Conservation (phyloP, 805 yeast species). For the Spencermartinsiella europaea region DNA sequence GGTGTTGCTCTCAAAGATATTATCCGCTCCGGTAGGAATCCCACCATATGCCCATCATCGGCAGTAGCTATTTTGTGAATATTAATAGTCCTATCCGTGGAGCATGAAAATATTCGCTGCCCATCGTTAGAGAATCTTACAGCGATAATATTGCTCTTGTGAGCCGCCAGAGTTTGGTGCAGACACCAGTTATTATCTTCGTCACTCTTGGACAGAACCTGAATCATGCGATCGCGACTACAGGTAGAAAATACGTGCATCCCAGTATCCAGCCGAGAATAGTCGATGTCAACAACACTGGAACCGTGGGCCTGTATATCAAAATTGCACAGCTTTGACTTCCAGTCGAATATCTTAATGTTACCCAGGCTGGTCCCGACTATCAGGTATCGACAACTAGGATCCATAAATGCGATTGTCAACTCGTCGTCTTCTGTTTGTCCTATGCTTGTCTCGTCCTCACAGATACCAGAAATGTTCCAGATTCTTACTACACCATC, state of each 20-base stretch:
- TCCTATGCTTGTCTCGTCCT: background rate
- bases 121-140: conserved; percentile 30
- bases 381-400: background rate
- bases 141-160: conserved; percentile 48
- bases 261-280: conserved; percentile 1
- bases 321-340: background rate
- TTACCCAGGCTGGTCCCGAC: conserved; percentile 12
- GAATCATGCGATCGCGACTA: conserved; percentile 61
- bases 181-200: conserved; percentile 41
- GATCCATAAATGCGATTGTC: conserved; percentile 7
- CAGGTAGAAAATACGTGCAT: conserved; percentile 18
- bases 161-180: conserved; percentile 54
- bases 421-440: background rate
- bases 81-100: conserved; percentile 58
- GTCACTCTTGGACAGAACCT: conserved; percentile 37
- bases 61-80: conserved; percentile 40
- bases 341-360: conserved; percentile 9
- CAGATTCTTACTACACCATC: conserved; percentile 17
- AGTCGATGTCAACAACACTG: conserved; percentile 18
- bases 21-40: conserved; percentile 39
- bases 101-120: conserved; percentile 43
- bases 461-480: conserved; percentile 2
- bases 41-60: conserved; percentile 20
- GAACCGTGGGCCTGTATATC: conserved; percentile 21
- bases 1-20: conserved; percentile 46